Percentiles rank a stretch among this genome's conserved stretches.
These are phyloP conservation scores for Cyphellophora attinorum DNA, from an alignment of 2,329 filamentous ascomycete species.

Conservation along the genomic window DNA sequence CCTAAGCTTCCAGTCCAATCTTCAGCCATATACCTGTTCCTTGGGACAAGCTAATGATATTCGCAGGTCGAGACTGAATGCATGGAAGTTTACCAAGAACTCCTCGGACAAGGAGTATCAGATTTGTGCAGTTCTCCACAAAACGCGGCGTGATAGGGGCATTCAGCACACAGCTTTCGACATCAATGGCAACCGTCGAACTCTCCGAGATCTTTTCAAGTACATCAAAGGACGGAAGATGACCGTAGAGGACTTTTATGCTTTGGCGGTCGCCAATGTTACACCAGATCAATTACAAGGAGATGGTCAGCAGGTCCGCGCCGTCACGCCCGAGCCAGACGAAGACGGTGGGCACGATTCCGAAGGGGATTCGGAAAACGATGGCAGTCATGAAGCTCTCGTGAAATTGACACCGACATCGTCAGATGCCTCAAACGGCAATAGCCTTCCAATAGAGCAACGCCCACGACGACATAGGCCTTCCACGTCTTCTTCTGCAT, in stretches of 20 bases:
- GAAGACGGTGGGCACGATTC: too few species aligned
- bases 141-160: conserved; percentile 14
- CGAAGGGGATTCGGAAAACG: too few species aligned
- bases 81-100: conserved; percentile 19
- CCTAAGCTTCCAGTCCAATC: too few species aligned
- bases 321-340: conserved; percentile 15
- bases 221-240: conserved; percentile 19
- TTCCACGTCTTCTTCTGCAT: too few species aligned
- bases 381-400: too few species aligned
- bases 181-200: conserved; percentile 16
- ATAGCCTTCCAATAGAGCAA: too few species aligned
- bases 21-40: too few species aligned
- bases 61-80: conserved; percentile 15
- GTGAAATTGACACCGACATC: too few species aligned
- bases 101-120: conserved; percentile 19
- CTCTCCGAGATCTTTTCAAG: conserved; percentile 17
- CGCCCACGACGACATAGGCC: too few species aligned
- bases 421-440: too few species aligned
- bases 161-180: conserved; percentile 15
- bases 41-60: too few species aligned
- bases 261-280: conserved; percentile 12
- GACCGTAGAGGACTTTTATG: conserved; percentile 17
- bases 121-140: conserved; percentile 15
- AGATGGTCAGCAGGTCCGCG: conserved; percentile 12
- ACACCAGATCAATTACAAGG: conserved; percentile 7